Evolutionary conservation across 148 eudicot species (phyloP).

Genomic region (Cornus suecica): DNA sequence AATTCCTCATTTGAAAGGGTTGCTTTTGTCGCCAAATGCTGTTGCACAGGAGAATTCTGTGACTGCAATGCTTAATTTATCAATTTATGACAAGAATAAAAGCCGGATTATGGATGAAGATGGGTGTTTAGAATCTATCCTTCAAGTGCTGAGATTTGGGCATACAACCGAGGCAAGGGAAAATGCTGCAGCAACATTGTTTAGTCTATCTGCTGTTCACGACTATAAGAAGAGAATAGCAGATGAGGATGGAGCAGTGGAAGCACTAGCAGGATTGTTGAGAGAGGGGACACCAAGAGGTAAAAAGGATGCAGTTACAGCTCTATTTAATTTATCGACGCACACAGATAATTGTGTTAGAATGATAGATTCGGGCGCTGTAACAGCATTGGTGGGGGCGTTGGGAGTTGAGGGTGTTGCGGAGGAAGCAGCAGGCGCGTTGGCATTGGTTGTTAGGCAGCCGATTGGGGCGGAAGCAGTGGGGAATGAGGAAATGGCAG

Average conservation of each 20-base stretch:
- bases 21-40: conserved; percentile 43
- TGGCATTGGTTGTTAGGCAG: conserved; percentile 64
- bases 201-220: conserved; percentile 75
- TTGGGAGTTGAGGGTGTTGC: conserved; percentile 52
- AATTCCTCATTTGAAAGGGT: conserved; percentile 50
- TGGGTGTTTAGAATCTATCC: conserved; percentile 57
- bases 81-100: conserved; percentile 64
- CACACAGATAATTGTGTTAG: conserved; percentile 46
- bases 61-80: conserved; percentile 67
- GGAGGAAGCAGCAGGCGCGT: conserved; percentile 71
- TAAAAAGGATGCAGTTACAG: conserved; percentile 69
- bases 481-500: conserved; percentile 53
- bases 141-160: conserved; percentile 45
- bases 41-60: conserved; percentile 77
- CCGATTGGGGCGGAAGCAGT: conserved; percentile 65
- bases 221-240: conserved; percentile 60
- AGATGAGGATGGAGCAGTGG: conserved; percentile 50
- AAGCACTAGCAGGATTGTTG: conserved; percentile 44
- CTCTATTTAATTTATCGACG: conserved; percentile 64
- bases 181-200: conserved; percentile 76
- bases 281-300: conserved; percentile 61
- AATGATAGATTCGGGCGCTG: conserved; percentile 62
- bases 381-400: conserved; percentile 47
- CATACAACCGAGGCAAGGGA: conserved; percentile 64
- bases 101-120: conserved; percentile 51